Percentiles rank a stretch among this genome's conserved stretches.
These are phyloP conservation scores for Russula sp. DNA, from an alignment of 768 basidiomycete genomes.

Conservation along the genomic window DNA sequence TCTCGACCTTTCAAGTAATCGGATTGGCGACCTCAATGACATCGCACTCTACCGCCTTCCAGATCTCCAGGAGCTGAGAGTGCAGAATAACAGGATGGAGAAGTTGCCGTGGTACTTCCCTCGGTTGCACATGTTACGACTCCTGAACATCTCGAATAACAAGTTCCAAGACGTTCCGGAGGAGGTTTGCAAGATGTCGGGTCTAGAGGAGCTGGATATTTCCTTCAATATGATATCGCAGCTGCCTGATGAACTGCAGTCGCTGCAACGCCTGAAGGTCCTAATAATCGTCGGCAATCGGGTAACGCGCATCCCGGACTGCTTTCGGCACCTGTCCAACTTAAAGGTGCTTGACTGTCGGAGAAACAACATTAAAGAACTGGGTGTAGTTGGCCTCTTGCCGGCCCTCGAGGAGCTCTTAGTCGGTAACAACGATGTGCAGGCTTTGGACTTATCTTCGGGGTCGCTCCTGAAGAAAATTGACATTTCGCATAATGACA, in stretches of 20 bases:
- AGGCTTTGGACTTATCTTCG: conserved; percentile 74
- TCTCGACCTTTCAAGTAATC: conserved; percentile 88
- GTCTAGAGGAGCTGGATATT: conserved; percentile 82
- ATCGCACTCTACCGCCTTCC: conserved; percentile 76
- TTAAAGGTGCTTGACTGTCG: conserved; percentile 79
- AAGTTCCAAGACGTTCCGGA: conserved; percentile 75
- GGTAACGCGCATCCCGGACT: conserved; percentile 65
- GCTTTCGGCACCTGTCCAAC: conserved; percentile 52
- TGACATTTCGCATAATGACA: conserved; percentile 84
- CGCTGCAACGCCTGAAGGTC: conserved; percentile 62
- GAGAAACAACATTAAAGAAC: conserved; percentile 77
- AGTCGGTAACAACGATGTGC: conserved; percentile 81
- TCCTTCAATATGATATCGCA: conserved; percentile 90
- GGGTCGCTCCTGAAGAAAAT: conserved; percentile 64
- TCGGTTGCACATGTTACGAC: conserved; percentile 62
- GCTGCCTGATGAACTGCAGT: conserved; percentile 77
- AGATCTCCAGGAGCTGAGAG: conserved; percentile 61
- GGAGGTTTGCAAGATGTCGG: conserved; percentile 68
- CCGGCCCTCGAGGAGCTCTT: conserved; percentile 64
- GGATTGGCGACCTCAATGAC: conserved; percentile 85
- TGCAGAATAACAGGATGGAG: conserved; percentile 91
- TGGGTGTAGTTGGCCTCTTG: conserved; percentile 64
- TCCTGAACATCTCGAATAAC: conserved; percentile 95
- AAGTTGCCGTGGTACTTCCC: conserved; percentile 84
- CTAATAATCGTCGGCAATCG: conserved; percentile 86